phyloP scores from a whole-genome alignment of 2,329 filamentous ascomycete species.

The Huntiella abstrusa region DNA sequence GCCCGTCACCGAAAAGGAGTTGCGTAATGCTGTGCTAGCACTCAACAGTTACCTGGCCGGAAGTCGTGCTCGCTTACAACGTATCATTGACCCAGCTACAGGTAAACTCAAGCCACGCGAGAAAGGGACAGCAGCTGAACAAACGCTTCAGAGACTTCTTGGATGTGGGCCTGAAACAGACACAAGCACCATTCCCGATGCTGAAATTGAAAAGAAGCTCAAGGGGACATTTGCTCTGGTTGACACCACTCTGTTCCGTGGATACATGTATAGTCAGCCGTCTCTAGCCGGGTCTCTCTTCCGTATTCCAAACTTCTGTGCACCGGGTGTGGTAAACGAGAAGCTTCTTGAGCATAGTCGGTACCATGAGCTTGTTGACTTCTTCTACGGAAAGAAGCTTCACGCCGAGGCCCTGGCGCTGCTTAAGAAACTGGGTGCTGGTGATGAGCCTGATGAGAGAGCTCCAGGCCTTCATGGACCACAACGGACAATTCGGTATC shows the following conservation, averaged over 20 bases:
- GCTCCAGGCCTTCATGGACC: constrained; percentile 52
- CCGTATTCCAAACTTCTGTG: constrained; percentile 91
- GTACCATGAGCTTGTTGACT: constrained; percentile 92
- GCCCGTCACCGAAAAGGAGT: constrained; percentile 57
- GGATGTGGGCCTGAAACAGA: too few relatives aligned
- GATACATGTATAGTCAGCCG: constrained; percentile 84
- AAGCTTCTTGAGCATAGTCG: constrained; percentile 73
- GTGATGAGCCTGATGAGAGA: constrained; percentile 29
- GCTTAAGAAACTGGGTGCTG: constrained; percentile 59
- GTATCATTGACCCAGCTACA: constrained; percentile 41
- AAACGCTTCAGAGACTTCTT: constrained; percentile 31
- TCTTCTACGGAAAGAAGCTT: constrained; percentile 85
- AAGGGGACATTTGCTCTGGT: constrained; percentile 64
- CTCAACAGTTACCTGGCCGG: constrained; percentile 78
- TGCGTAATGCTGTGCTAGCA: constrained; percentile 63
- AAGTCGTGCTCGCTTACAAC: constrained; percentile 48
- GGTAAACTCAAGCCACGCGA: constrained; percentile 39
- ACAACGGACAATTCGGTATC: constrained; percentile 64
- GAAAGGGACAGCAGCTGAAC: constrained; percentile 24
- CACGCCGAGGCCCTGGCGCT: constrained; percentile 74
- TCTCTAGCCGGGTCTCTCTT: constrained; percentile 76
- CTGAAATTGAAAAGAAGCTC: constrained; percentile 51
- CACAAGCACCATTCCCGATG: constrained; percentile 25
- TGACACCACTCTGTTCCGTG: constrained; percentile 84
- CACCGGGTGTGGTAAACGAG: constrained; percentile 86